Evolutionary conservation across 2,329 filamentous ascomycete genomes (phyloP).

Genomic region (Zymoseptoria tritici): DNA sequence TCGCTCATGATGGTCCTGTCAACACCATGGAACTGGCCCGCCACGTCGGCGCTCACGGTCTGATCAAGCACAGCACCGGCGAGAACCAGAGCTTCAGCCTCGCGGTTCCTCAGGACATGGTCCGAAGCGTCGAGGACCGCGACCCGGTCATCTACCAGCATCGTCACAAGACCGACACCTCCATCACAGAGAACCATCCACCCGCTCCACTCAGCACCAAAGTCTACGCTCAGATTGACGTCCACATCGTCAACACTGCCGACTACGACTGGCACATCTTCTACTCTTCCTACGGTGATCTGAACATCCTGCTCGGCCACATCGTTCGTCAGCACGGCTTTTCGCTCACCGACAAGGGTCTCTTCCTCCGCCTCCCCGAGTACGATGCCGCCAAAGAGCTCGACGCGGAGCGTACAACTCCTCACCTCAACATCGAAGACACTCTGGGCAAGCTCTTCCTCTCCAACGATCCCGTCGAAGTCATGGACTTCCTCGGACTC

Average conservation of each 20-base stretch:
- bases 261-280: constrained; percentile 57
- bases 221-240: constrained; percentile 58
- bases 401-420: neutral
- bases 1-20: constrained; percentile 29
- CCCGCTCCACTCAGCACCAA: constrained; percentile 10
- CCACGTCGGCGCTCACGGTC: constrained; percentile 40
- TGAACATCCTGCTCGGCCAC: constrained; percentile 58
- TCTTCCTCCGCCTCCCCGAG: constrained; percentile 61
- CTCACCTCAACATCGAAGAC: constrained; percentile 13
- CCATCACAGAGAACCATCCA: neutral
- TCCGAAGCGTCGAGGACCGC: neutral
- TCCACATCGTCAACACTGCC: constrained; percentile 47
- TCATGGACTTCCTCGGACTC: constrained; percentile 59
- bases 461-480: constrained; percentile 47
- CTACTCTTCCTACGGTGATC: constrained; percentile 64
- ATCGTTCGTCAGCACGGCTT: constrained; percentile 59
- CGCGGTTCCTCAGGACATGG: constrained; percentile 18
- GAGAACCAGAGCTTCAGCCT: constrained; percentile 13
- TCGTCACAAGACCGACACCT: constrained; percentile 3
- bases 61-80: constrained; percentile 13
- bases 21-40: constrained; percentile 30
- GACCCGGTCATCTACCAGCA: constrained; percentile 9
- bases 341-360: constrained; percentile 54
- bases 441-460: constrained; percentile 53
- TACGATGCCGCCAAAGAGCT: constrained; percentile 54